A percentile compares a stretch with the other conserved stretches of the same genome.
phyloP scores from a whole-genome alignment of 495 filamentous ascomycete species.

The Podospora sp. region DNA sequence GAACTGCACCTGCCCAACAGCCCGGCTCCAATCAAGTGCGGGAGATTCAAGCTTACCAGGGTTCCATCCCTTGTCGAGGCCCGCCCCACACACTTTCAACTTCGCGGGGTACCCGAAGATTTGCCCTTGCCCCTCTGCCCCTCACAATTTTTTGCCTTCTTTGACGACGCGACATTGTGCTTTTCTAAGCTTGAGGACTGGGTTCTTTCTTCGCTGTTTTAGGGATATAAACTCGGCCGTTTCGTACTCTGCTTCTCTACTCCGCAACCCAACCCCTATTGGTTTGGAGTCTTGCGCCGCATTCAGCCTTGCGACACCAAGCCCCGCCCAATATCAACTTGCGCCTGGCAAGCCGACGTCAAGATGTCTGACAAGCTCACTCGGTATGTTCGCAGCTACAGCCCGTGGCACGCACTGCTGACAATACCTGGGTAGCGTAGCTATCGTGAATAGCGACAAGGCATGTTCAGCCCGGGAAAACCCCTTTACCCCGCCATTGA shows the following conservation, averaged over 20 bases:
- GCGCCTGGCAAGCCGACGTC: slow-evolving; percentile 17
- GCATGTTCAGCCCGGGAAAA: slow-evolving; percentile 49
- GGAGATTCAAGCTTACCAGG: slow-evolving; percentile 7
- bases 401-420: slow-evolving; percentile 3
- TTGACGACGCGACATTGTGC: slow-evolving; percentile 15
- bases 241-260: not conserved
- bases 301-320: slow-evolving; percentile 8
- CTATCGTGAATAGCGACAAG: slow-evolving; percentile 97
- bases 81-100: not conserved
- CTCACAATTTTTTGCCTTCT: slow-evolving; percentile 27
- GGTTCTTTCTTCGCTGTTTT: not conserved
- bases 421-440: slow-evolving; percentile 66
- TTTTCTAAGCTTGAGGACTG: not conserved
- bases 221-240: not conserved
- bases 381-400: slow-evolving; percentile 54
- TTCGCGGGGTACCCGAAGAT: slow-evolving; percentile 20
- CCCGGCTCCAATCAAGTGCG: not conserved
- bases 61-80: not conserved
- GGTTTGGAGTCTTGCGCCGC: not conserved
- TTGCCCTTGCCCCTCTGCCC: slow-evolving; percentile 25
- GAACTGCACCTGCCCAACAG: too few relatives aligned
- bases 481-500: not conserved
- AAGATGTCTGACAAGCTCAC: slow-evolving; percentile 86
- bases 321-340: slow-evolving; percentile 16
- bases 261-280: not conserved